A percentile compares a stretch with the other conserved stretches of the same genome.
Conservation (phyloP, 768 basidiomycete species). For the Jaapia argillacea region DNA sequence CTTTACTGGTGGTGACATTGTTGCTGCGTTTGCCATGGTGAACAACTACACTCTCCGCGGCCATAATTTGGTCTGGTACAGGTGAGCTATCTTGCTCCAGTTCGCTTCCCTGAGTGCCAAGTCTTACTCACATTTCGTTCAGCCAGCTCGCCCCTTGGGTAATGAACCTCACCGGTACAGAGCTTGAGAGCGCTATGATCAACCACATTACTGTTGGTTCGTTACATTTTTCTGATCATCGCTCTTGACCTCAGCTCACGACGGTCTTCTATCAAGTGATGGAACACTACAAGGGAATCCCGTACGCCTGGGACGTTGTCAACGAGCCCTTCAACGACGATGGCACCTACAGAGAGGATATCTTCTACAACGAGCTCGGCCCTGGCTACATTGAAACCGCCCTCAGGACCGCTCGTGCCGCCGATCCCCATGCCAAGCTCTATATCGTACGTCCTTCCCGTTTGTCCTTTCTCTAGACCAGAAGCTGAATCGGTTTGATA, state of each 20-base stretch:
- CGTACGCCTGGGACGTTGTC: slow-evolving; percentile 35
- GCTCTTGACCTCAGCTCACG: no score
- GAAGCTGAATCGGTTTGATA: no score
- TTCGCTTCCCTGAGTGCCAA: not conserved
- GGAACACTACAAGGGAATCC: slow-evolving; percentile 34
- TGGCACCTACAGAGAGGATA: slow-evolving; percentile 33
- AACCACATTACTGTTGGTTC: no score
- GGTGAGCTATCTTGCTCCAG: not conserved
- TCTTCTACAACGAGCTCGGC: slow-evolving; percentile 41
- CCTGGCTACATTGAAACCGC: slow-evolving; percentile 40
- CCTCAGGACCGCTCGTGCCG: slow-evolving; percentile 37
- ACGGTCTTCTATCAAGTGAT: not conserved
- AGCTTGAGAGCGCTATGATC: not conserved
- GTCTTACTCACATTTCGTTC: not conserved
- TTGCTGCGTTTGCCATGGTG: not conserved
- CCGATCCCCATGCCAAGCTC: slow-evolving; percentile 38
- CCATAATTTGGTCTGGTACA: not conserved
- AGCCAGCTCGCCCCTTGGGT: not conserved
- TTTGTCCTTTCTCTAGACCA: no score
- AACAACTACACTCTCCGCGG: not conserved
- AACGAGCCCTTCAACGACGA: slow-evolving; percentile 43
- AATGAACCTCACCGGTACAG: not conserved
- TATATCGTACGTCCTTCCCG: slow-evolving; percentile 18
- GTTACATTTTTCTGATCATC: no score
- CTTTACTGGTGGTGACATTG: not conserved